Evolutionary conservation across 2,329 filamentous ascomycete species (phyloP).

Genomic region (Colletotrichum paranaense): DNA sequence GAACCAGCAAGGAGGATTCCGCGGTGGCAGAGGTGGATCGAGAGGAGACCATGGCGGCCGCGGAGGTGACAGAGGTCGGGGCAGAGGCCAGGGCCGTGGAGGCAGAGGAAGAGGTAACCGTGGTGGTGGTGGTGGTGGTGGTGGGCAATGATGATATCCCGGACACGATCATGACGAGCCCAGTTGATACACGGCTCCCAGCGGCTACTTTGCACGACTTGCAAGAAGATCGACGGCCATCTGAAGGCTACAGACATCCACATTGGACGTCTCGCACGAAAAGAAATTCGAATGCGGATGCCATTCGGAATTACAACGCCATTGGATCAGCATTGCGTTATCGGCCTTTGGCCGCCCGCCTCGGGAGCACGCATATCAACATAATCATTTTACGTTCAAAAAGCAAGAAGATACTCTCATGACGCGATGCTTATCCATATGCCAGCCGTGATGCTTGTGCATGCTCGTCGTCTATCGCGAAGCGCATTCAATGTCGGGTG

Average conservation of each 20-base stretch:
- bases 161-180: constrained; percentile 6
- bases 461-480: neutral
- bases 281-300: neutral
- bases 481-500: neutral
- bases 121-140: constrained; percentile 23
- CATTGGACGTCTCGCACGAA: neutral
- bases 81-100: constrained; percentile 59
- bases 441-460: neutral
- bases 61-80: constrained; percentile 66
- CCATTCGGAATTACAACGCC: neutral
- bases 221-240: neutral
- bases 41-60: constrained; percentile 69
- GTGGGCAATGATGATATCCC: constrained; percentile 22
- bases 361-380: neutral
- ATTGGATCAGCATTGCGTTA: neutral
- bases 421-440: neutral
- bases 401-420: constrained; percentile 7
- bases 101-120: constrained; percentile 31
- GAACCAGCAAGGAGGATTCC: constrained; percentile 70
- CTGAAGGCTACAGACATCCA: neutral
- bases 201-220: neutral
- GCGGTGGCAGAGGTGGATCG: constrained; percentile 72
- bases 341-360: neutral
- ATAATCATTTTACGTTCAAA: constrained; percentile 20
- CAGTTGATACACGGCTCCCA: neutral